These are phyloP conservation scores for Gossypium trilobum DNA, from an alignment of 441 rosid species.

Conservation along the genomic window DNA sequence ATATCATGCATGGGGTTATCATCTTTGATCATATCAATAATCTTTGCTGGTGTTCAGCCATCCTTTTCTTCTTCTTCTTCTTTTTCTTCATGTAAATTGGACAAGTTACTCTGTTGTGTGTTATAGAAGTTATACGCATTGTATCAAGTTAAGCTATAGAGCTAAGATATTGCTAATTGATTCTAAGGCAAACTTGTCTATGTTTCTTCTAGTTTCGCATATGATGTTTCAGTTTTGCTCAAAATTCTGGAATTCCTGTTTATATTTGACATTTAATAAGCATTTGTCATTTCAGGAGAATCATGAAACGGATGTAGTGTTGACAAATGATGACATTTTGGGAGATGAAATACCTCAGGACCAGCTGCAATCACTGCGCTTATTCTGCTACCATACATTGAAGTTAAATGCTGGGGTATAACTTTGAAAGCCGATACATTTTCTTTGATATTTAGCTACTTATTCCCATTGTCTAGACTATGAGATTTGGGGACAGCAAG, in stretches of 20 bases:
- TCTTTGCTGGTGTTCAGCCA: background rate
- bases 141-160: background rate
- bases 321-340: conserved; percentile 95
- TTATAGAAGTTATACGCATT: background rate
- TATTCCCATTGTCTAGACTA: background rate
- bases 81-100: background rate
- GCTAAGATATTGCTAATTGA: conserved; percentile 6
- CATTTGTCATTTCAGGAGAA: conserved; percentile 42
- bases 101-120: background rate
- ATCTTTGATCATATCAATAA: background rate
- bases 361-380: conserved; percentile 56
- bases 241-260: background rate
- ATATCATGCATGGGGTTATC: background rate
- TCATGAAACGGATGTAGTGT: conserved; percentile 40
- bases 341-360: conserved; percentile 91
- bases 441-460: conserved; percentile 7
- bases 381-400: conserved; percentile 65
- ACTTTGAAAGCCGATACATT: conserved; percentile 13
- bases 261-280: background rate
- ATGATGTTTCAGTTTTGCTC: conserved; percentile 6
- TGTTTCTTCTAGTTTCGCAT: background rate
- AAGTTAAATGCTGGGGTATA: conserved; percentile 62
- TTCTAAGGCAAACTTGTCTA: background rate
- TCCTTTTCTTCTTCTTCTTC: background rate
- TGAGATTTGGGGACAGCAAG: background rate